Conservation (phyloP, 1,284 basidiomycete species). For the Fomitopsis schrenkii region DNA sequence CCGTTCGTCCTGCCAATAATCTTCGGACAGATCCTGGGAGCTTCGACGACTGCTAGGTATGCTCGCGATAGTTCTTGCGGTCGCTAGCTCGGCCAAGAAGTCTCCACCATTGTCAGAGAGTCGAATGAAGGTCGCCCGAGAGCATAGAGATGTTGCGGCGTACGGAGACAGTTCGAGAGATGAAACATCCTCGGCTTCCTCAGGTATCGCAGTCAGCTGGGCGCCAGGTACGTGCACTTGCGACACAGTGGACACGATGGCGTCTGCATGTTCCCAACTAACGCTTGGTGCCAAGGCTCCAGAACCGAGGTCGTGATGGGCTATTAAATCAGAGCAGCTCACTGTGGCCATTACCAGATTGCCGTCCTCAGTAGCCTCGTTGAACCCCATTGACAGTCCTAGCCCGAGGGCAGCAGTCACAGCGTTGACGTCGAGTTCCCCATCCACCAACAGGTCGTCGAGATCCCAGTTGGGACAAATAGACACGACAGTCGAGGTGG, state of each 20-base stretch:
- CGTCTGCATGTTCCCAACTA: conserved; percentile 7
- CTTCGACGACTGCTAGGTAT: not conserved
- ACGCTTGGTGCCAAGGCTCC: conserved; percentile 4
- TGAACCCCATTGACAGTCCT: conserved; percentile 10
- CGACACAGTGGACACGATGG: conserved; percentile 6
- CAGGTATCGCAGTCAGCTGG: conserved; percentile 25
- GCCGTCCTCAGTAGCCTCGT: not conserved
- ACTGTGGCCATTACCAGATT: not conserved
- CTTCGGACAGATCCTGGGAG: not conserved
- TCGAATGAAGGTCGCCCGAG: conserved; percentile 5
- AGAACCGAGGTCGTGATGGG: not conserved
- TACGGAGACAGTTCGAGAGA: conserved; percentile 41
- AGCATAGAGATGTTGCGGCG: not conserved
- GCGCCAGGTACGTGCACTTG: conserved; percentile 19
- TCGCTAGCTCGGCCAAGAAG: not conserved
- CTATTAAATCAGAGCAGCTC: not conserved
- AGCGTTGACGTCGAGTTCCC: conserved; percentile 27
- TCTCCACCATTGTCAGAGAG: conserved; percentile 1
- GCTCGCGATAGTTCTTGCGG: not conserved
- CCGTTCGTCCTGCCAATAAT: conserved; percentile 11
- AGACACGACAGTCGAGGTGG: not conserved
- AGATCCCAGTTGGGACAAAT: conserved; percentile 19
- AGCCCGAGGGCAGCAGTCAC: conserved; percentile 25
- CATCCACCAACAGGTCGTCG: conserved; percentile 20
- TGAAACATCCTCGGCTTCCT: conserved; percentile 24